Conservation (phyloP, 306 rosid species). For the Castanopsis chinensis region DNA sequence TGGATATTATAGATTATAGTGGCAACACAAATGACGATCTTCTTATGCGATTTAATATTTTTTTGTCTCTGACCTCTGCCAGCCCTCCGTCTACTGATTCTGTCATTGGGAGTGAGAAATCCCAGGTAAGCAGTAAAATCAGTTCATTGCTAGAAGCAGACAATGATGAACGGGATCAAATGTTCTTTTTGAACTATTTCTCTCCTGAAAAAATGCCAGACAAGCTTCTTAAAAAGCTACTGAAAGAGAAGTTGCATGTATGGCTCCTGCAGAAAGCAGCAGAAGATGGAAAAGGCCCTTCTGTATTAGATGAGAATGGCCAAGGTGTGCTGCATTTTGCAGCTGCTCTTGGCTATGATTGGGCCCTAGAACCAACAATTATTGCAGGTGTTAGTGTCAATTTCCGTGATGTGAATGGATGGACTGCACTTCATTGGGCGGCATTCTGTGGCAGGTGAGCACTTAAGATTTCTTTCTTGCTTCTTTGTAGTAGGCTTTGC, state of each 20-base stretch:
- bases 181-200: no score
- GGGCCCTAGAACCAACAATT: slow-evolving; percentile 75
- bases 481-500: neutral
- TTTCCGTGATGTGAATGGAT: slow-evolving; percentile 85
- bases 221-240: slow-evolving; percentile 56
- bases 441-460: slow-evolving; percentile 84
- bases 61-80: slow-evolving; percentile 37
- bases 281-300: slow-evolving; percentile 87
- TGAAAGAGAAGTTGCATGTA: slow-evolving; percentile 58
- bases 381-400: slow-evolving; percentile 78
- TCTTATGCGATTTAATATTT: slow-evolving; percentile 42
- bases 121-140: slow-evolving; percentile 51
- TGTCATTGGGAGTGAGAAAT: slow-evolving; percentile 29
- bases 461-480: slow-evolving; percentile 10
- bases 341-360: slow-evolving; percentile 84
- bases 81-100: slow-evolving; percentile 32
- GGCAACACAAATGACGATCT: slow-evolving; percentile 34
- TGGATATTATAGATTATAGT: slow-evolving; percentile 23
- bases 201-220: slow-evolving; percentile 55
- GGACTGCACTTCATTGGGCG: slow-evolving; percentile 98
- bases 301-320: slow-evolving; percentile 68
- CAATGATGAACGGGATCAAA: slow-evolving; percentile 55
- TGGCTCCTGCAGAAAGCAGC: slow-evolving; percentile 79
- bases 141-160: slow-evolving; percentile 52
- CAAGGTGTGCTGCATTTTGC: slow-evolving; percentile 89